Evolutionary conservation across 768 basidiomycete genomes (phyloP).

Genomic region (Serpula lacrymans): DNA sequence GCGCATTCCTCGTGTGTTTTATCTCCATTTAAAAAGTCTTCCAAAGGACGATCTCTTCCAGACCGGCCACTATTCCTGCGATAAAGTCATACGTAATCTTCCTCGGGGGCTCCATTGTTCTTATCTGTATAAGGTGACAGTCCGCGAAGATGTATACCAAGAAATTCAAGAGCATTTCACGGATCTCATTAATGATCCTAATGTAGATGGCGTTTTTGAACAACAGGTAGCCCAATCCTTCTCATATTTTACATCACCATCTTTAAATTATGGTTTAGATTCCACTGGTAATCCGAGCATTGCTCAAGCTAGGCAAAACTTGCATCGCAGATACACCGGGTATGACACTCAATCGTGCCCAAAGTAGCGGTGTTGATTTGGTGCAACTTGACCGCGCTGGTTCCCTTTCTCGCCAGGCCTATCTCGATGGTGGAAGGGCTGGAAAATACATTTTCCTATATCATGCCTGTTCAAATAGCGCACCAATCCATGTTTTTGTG

Average conservation of each 20-base stretch:
- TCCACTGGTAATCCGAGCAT: constrained; percentile 75
- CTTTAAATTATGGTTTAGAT: constrained; percentile 46
- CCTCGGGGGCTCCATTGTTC: constrained; percentile 75
- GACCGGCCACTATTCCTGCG: constrained; percentile 62
- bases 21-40: constrained; percentile 80
- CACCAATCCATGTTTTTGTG: constrained; percentile 81
- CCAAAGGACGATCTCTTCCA: constrained; percentile 66
- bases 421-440: constrained; percentile 67
- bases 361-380: constrained; percentile 80
- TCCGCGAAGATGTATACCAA: constrained; percentile 80
- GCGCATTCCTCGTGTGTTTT: constrained; percentile 88
- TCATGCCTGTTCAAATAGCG: constrained; percentile 73
- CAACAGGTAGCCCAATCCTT: constrained; percentile 79
- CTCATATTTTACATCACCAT: not conserved
- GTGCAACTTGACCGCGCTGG: constrained; percentile 68
- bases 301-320: constrained; percentile 81
- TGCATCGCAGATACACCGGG: constrained; percentile 65
- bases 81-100: constrained; percentile 72
- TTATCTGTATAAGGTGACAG: constrained; percentile 80
- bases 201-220: constrained; percentile 94
- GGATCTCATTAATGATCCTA: constrained; percentile 88
- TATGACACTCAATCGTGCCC: constrained; percentile 78
- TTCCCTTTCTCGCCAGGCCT: constrained; percentile 59
- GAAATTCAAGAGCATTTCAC: constrained; percentile 90
- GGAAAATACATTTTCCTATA: constrained; percentile 86